Base-by-base conservation (phyloP, 306 rosid genomes). In the Ceratonia siliqua region DNA sequence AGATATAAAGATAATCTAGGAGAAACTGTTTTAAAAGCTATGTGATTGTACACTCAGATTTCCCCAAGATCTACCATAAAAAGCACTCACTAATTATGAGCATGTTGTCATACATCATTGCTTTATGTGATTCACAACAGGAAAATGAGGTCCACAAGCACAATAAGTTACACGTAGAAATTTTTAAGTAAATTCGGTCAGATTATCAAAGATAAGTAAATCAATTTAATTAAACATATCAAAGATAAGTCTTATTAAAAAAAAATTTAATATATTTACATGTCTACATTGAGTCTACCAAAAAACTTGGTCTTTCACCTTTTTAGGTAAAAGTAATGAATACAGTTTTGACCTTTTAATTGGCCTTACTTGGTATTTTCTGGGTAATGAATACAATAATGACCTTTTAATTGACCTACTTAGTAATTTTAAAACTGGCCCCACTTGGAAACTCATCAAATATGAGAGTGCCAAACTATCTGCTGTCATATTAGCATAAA, bases 121-220 rank as follows among this genome's bases (percentile, higher is more conserved):
- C 67, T 63, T 59, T 41, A 68, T 28, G 41, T 24, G 78, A 68
- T 36, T 58, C 43, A 71, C 62, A 45, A 74, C 36, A 63, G 27
- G 70, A 64, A 59, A 50, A 69, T 17, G 42, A 68, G 62, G 68
- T 52, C 80, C 77, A 63, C 72, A 45, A 54, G 69, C 28, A 55
- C 50, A 58, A 30, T 79, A 32, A 76, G 55, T 76, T 63, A 24
- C 59, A 70, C 25, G 56, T 38, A n/a, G n/a, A n/a, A n/a, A n/a
- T n/a, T n/a, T n/a, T n/a, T n/a, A n/a, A n/a, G n/a, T n/a, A n/a
- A n/a, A n/a, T n/a, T n/a, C n/a, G n/a, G n/a, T n/a, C n/a, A n/a
- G n/a, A n/a, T n/a, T n/a, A n/a, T n/a, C n/a, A n/a, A n/a, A n/a
- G n/a, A n/a, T n/a, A n/a, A n/a, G n/a, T n/a, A n/a, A n/a, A n/a